Percentiles rank a stretch among this genome's conserved stretches.
phyloP scores from a whole-genome alignment of 306 rosid genomes.

The Fragaria ananassa region DNA sequence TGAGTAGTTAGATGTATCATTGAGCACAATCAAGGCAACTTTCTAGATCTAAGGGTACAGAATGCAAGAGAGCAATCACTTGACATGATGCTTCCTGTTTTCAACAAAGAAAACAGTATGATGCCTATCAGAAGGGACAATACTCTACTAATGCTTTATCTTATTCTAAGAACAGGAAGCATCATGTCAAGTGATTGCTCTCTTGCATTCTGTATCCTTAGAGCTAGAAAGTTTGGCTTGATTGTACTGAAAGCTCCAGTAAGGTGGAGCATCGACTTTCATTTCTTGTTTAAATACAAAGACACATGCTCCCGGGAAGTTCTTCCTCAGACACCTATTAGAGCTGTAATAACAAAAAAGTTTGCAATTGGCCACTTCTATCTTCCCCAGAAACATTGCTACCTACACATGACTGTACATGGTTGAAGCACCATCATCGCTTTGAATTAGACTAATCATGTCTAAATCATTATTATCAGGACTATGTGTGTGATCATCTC shows the following conservation, averaged over 20 bases:
- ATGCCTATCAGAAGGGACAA: not conserved
- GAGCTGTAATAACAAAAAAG: not conserved
- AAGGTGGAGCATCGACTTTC: not conserved
- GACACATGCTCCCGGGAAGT: not conserved
- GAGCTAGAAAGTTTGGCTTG: too few species aligned
- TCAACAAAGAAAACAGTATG: not conserved
- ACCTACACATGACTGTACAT: not conserved
- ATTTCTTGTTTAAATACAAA: not conserved
- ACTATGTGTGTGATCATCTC: not conserved
- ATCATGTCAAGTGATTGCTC: too few species aligned
- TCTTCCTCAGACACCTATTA: not conserved
- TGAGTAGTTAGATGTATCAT: not conserved
- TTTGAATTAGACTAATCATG: not conserved
- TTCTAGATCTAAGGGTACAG: not conserved
- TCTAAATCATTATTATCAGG: not conserved
- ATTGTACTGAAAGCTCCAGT: conserved; percentile 1
- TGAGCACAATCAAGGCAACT: not conserved
- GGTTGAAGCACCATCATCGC: not conserved
- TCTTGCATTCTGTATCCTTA: too few species aligned
- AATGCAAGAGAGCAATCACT: not conserved
- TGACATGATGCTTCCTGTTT: not conserved
- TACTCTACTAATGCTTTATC: not conserved
- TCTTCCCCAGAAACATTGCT: not conserved
- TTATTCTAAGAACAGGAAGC: not conserved
- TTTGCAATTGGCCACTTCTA: not conserved